Base-by-base conservation (phyloP, 23 red algal species). In the Gracilaria vermiculophylla region DNA sequence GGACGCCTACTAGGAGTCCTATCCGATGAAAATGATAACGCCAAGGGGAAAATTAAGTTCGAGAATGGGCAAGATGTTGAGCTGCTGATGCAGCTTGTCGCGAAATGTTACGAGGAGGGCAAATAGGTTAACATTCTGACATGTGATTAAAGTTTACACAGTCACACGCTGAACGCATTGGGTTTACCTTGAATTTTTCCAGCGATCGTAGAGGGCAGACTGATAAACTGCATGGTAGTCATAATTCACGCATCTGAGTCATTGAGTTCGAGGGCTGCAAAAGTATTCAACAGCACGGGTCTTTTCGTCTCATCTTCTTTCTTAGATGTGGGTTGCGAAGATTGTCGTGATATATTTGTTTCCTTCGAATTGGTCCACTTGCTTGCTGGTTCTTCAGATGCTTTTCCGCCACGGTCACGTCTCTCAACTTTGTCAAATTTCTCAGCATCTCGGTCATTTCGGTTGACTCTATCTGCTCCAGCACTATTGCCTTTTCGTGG, bases 31-130 rank as follows among this genome's bases (percentile, higher is more conserved):
- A 34, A 88, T n/a, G 84, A 88, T 13, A 76, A 23, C 40, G 21
- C 73, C 65, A 70, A 88, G 49, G 84, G 84, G 10, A 73, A 36
- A 31, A 88, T 88, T 19, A 66, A 44, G 52, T 88, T 88, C 66
- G 40, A 55, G 32, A 69, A 43, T 61, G 84, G 84, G 27, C 19
- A 78, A 33, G 66, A 66, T 28, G 84, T 53, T 28, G 53, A 37
- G 35, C 52, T 88, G 29, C 66, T 39, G 34, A 88, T 88, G 84
- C 37, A 45, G 2, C 48, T 88, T 62, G 84, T 88, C 25, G 84
- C 70, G n/a, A 88, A 88, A 33, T 88, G 84, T 53, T 53, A 64
- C 21, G 84, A 88, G 35, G 79, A 79, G 27, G 49, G 76, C 20
- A 73, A 42, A 40, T 73, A 73, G 67, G 28, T 53, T 49, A 79